Percentiles rank a stretch among this genome's conserved stretches.
Conservation (phyloP, 75 land plant genomes). For the Pinus tabuliformis region DNA sequence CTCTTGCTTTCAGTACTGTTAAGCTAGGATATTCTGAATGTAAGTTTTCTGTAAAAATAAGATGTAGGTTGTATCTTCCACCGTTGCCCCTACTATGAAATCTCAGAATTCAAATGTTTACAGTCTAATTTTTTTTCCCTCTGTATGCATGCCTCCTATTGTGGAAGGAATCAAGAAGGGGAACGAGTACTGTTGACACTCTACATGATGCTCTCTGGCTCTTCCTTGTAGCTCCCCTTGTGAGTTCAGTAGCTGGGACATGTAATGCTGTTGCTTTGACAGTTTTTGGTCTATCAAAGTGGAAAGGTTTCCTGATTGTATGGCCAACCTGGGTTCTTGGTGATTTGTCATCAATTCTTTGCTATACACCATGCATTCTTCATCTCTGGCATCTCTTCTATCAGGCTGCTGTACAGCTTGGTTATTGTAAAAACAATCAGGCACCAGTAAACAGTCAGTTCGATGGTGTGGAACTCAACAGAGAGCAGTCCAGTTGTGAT, state of each 20-base stretch:
- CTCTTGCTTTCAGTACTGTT: neutral
- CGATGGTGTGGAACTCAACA: neutral
- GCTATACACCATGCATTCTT: conserved; percentile 42
- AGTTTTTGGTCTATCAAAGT: conserved; percentile 25
- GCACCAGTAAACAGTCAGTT: neutral
- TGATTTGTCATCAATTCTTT: conserved; percentile 43
- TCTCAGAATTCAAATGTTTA: neutral
- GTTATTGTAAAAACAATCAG: conserved; percentile 1
- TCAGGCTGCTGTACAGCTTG: conserved; percentile 4
- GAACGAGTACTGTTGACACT: conserved; percentile 33
- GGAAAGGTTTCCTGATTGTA: conserved; percentile 25
- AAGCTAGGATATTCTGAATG: neutral
- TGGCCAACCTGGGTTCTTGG: conserved; percentile 56
- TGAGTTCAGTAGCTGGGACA: conserved; percentile 27
- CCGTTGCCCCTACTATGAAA: neutral
- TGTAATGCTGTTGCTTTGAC: conserved; percentile 39
- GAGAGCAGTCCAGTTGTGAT: neutral
- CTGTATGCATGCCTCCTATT: conserved; percentile 5
- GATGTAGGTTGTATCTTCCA: neutral
- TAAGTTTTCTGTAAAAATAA: neutral
- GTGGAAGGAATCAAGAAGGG: conserved; percentile 38
- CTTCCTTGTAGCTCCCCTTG: conserved; percentile 42
- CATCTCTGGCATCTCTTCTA: conserved; percentile 40
- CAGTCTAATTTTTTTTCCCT: conserved; percentile 2
- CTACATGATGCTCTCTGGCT: conserved; percentile 50